Percentiles rank a stretch among this genome's conserved stretches.
Conservation (phyloP, 2,329 filamentous ascomycete genomes). For the Alternaria sp. region DNA sequence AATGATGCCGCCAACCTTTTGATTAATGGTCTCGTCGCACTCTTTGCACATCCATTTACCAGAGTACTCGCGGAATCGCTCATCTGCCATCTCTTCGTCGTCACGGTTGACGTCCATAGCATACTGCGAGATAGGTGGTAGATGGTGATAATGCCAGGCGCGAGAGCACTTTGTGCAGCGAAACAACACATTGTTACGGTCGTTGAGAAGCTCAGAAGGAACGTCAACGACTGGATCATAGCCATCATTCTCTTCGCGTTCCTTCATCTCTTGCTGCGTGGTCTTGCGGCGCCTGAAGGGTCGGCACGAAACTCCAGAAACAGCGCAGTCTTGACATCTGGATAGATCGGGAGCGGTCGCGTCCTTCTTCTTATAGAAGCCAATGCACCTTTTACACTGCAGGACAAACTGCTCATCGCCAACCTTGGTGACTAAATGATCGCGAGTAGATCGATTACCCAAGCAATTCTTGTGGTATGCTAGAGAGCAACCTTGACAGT, state of each 20-base stretch:
- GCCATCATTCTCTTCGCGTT: slow-evolving; percentile 80
- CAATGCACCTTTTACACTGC: slow-evolving; percentile 88
- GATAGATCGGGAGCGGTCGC: slow-evolving; percentile 72
- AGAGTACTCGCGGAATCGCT: slow-evolving; percentile 76
- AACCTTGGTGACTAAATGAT: slow-evolving; percentile 92
- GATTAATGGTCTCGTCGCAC: slow-evolving; percentile 68
- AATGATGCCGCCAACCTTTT: slow-evolving; percentile 78
- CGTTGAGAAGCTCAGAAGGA: slow-evolving; percentile 73
- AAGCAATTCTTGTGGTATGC: slow-evolving; percentile 87
- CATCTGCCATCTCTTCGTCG: slow-evolving; percentile 62
- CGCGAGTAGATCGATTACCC: slow-evolving; percentile 74
- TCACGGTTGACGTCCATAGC: slow-evolving; percentile 56
- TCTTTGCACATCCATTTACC: slow-evolving; percentile 81
- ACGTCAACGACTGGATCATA: slow-evolving; percentile 78
- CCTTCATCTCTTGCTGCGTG: slow-evolving; percentile 81
- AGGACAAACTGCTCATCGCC: slow-evolving; percentile 80
- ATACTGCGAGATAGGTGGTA: slow-evolving; percentile 64
- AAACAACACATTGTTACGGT: slow-evolving; percentile 79
- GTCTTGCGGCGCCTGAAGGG: slow-evolving; percentile 79
- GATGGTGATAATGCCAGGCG: slow-evolving; percentile 84
- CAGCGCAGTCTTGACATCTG: slow-evolving; percentile 74
- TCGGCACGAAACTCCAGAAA: slow-evolving; percentile 72
- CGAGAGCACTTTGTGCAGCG: slow-evolving; percentile 80
- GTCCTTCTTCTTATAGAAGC: slow-evolving; percentile 74
- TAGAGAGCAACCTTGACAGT: slow-evolving; percentile 89